Evolutionary conservation across 768 basidiomycete species (phyloP), one percentile per base, ranked within the genome.

Genomic region (Suillus plorans): DNA sequence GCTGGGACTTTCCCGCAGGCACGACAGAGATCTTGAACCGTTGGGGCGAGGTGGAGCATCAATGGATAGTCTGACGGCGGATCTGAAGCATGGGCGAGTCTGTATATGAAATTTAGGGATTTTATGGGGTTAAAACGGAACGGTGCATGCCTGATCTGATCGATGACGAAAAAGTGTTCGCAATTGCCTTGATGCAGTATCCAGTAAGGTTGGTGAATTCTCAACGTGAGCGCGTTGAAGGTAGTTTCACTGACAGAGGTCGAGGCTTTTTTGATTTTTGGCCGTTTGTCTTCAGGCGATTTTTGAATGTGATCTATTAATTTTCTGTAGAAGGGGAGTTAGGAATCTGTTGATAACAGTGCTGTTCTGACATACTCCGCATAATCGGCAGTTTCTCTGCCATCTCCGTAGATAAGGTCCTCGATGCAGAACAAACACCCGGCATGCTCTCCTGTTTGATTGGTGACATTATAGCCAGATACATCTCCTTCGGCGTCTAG

Each of bases 161-260:
- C 87, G 45, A 94, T 67, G 25, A 89, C 83, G 25, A 93, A 68
- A 72, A 88, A 91, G 70, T 95, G 93, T 69, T 94, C 91, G 71
- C 93, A 95, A 69, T 86, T 89, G 41, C 92, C 93, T 62, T 84
- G 83, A 70, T 95, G 93, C 20, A 94, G 78, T 62, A 94, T 77
- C 87, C 90, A 92, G 68, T 95, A 94, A 0, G 94, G 94, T 69
- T 89, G 82, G 68, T 91, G 84, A 44, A 92, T 73, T 39, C 88
- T 83, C 25, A 94, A 74, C 4, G 80, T 76, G 28, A 94, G 81
- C 1, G 86, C 82, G 1, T 79, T 74, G 47, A 94, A 77, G 10
- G 72, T 62, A 9, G 85, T 85, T 62, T 86, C 80, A 61, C 77
- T 71, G 71, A 89, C 79, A 4, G 82, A 69, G 10, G 75, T 79